A percentile compares a stretch with the other conserved stretches of the same genome.
Evolutionary conservation across 176 grass and related monocot species (phyloP).

Genomic region (Bolboschoenus planiculmis): DNA sequence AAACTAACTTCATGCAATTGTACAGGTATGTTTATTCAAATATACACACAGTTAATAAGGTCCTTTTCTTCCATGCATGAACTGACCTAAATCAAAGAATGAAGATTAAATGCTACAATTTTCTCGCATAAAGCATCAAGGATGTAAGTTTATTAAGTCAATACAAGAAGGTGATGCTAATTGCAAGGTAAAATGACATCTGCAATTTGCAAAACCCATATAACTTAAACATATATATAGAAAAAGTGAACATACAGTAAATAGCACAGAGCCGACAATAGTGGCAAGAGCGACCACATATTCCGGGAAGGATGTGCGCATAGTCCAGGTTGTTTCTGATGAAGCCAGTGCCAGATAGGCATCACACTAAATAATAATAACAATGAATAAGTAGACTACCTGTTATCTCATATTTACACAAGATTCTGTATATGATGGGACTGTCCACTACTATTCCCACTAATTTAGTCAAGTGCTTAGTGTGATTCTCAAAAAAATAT

Average conservation of each 20-base stretch:
- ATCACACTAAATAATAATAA: slow-evolving; percentile 51
- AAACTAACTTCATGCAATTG: not conserved
- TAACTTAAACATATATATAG: not conserved
- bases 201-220: not conserved
- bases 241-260: slow-evolving; percentile 53
- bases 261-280: slow-evolving; percentile 95
- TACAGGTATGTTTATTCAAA: not conserved
- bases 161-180: not conserved
- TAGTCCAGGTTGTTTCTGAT: slow-evolving; percentile 91
- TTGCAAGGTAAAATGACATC: not conserved
- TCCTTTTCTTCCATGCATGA: not conserved
- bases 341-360: slow-evolving; percentile 54
- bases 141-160: not conserved
- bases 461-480: not conserved
- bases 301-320: slow-evolving; percentile 89
- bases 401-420: not conserved
- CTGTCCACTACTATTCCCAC: not conserved
- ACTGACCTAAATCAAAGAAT: not conserved
- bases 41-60: not conserved
- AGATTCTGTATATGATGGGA: not conserved
- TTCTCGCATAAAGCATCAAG: not conserved
- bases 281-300: slow-evolving; percentile 96
- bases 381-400: slow-evolving; percentile 7
- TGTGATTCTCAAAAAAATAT: too few relatives aligned
- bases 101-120: not conserved